Base-by-base conservation (phyloP, 2,329 filamentous ascomycete genomes). In the Hirsutella rhossiliensis region DNA sequence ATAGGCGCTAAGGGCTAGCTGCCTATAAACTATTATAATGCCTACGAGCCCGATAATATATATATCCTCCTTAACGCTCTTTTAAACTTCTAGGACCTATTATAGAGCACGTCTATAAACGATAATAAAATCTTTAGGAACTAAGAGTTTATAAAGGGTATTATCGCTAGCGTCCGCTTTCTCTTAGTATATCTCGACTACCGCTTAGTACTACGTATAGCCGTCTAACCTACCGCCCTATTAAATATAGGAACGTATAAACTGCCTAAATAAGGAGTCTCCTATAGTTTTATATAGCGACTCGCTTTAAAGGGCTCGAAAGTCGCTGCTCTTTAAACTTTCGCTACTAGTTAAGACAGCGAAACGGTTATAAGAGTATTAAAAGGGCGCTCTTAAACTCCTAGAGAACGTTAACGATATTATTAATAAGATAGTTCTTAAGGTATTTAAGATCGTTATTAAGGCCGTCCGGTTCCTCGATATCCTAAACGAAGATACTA, bases 1-100 rank as follows among this genome's bases (percentile, higher is more conserved):
- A 87, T 87, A 3, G 90, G 90, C 23, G 84, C 84, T 41, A 77
- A 92, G 53, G 92, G 92, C 49, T 98, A 92, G 92, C 70, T 98
- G 47, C 92, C 92, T 3, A 98, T 92, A 9, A 98, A 98, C 63
- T 98, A 97, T 62, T 98, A 92, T 68, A 89, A 96, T 60, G 76
- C 87, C 11, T 98, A 96, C 61, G 87, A 96, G 52, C 87, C 90
- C 39, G 78, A 87, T 19, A 81, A 88, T 50, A 89, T 97, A 73
- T 78, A 81, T 44, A 88, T 80, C 50, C 72, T 98, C 19, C 71
- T 98, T 31, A 88, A 87, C 54, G 87, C 89, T 1, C 70, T 96
- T 48, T 78, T 92, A 12, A 86, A 92, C 58, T 88, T 97, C 48
- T 96, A 89, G 89, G 89, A 96, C 59, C 68, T 94, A 43, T 75